Conservation (phyloP, 441 rosid species). For the Gossypium davidsonii region DNA sequence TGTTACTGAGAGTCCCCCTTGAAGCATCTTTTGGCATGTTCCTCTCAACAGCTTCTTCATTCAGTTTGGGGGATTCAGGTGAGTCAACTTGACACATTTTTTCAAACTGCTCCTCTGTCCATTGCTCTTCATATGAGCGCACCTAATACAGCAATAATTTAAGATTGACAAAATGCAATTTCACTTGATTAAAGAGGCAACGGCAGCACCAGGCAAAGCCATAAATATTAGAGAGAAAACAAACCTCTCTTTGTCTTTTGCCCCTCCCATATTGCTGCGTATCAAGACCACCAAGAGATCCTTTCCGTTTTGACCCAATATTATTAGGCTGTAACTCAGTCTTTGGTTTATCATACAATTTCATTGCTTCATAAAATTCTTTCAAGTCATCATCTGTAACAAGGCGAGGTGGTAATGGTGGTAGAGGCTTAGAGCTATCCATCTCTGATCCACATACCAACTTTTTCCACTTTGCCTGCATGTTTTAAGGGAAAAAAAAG, state of each 20-base stretch:
- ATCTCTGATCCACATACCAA: constrained; percentile 42
- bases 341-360: constrained; percentile 55
- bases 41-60: constrained; percentile 45
- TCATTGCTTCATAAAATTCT: constrained; percentile 61
- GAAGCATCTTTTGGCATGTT: constrained; percentile 35
- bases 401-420: constrained; percentile 72
- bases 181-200: constrained; percentile 4
- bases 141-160: constrained; percentile 37
- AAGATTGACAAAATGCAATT: not conserved
- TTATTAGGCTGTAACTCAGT: constrained; percentile 35
- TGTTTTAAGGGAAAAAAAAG: not conserved
- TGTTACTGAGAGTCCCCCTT: constrained; percentile 16
- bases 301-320: constrained; percentile 55
- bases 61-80: constrained; percentile 60
- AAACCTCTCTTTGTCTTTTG: constrained; percentile 89
- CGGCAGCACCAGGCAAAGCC: not conserved
- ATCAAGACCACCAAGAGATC: constrained; percentile 53
- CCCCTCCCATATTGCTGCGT: constrained; percentile 84
- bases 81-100: constrained; percentile 76
- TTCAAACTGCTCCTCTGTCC: constrained; percentile 94
- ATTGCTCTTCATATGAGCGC: constrained; percentile 87
- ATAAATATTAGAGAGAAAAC: constrained; percentile 24
- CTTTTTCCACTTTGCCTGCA: constrained; percentile 72
- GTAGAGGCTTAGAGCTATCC: constrained; percentile 37
- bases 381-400: constrained; percentile 77